These are phyloP conservation scores for Apiospora hydei DNA, from an alignment of 2,329 filamentous ascomycete species.

Conservation along the genomic window DNA sequence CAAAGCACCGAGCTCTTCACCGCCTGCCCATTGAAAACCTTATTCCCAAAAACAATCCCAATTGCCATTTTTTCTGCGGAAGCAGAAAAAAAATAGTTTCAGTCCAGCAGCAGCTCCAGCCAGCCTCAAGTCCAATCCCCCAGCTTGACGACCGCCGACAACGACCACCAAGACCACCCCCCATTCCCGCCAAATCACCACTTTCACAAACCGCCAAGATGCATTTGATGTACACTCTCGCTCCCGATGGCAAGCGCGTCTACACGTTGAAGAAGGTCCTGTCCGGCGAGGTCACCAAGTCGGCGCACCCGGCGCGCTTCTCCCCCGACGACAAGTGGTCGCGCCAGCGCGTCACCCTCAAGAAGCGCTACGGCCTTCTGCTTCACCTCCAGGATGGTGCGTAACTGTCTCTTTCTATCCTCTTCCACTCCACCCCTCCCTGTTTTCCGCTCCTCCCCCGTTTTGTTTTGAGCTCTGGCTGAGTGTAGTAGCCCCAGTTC, in stretches of 20 bases:
- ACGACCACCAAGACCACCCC: neutral
- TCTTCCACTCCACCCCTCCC: constrained; percentile 6
- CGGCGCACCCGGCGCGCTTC: constrained; percentile 94
- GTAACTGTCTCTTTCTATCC: constrained; percentile 37
- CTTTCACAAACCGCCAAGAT: constrained; percentile 43
- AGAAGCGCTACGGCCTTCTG: constrained; percentile 90
- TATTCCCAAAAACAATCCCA: neutral
- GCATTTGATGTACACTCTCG: constrained; percentile 84
- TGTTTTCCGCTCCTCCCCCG: constrained; percentile 3
- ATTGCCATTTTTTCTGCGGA: constrained; percentile 6
- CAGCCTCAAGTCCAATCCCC: neutral
- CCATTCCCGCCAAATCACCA: neutral
- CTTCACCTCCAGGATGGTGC: constrained; percentile 74
- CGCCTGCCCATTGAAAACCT: constrained; percentile 11
- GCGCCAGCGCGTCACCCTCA: constrained; percentile 91
- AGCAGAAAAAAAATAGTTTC: constrained; percentile 14
- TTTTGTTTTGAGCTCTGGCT: constrained; percentile 21
- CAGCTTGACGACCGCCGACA: constrained; percentile 3
- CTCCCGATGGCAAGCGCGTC: constrained; percentile 81
- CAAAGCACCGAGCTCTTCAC: neutral
- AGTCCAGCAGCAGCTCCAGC: neutral
- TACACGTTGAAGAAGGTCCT: constrained; percentile 96
- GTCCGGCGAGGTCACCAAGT: constrained; percentile 88
- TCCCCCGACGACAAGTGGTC: constrained; percentile 99
- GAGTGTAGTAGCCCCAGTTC: constrained; percentile 20